Base-by-base conservation (phyloP, 2,329 filamentous ascomycete species). In the Penicillium freii region DNA sequence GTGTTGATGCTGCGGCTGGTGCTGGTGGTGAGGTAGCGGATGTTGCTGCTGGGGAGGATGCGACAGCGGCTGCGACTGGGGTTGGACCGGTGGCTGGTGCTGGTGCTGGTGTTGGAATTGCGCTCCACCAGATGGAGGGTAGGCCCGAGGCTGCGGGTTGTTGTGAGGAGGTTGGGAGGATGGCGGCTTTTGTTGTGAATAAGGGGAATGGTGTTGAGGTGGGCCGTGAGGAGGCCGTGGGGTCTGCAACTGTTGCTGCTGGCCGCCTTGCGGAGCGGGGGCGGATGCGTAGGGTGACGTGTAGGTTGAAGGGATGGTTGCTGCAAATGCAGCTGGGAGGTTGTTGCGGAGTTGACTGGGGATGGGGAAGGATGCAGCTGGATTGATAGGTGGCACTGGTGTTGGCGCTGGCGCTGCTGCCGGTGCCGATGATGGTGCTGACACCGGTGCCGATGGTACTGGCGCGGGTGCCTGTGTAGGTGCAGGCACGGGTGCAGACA, bases 241-340 rank as follows among this genome's bases (percentile, higher is more conserved):
- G 11, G 60, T 59, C 36, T 71, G 72, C 44, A 68, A 60, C 57
- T 72, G 70, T 44, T 70, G 70, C 46, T 66, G 63, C 54, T 72
- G 72, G 48, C 68, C 61, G 19, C 66, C 62, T 49, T 70, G 70
- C 25, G 73, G 68, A 27, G 75, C 67, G 15, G 75, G 70, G 44
- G 73, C 69, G 54, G 71, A 71, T 46, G 74, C 71, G 60, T 78
- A 77, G 33, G 75, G 75, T 27, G 75, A 77, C 39, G 72, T 73
- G 54, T 77, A 77, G 9, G 72, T 73, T 43, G 73, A 69, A 19
- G 71, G 69, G 7, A 66, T 66, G 10, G 70, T 68, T 43, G 71
- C 68, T 31, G 74, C 71, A 55, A 77, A 76, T 15, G 74, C 71
- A 25, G 71, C 67, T 19, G 74, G 75, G 50, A 77, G 72, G 54